phyloP scores from a whole-genome alignment of 2,329 filamentous ascomycete genomes.

The Verticillium longisporum region DNA sequence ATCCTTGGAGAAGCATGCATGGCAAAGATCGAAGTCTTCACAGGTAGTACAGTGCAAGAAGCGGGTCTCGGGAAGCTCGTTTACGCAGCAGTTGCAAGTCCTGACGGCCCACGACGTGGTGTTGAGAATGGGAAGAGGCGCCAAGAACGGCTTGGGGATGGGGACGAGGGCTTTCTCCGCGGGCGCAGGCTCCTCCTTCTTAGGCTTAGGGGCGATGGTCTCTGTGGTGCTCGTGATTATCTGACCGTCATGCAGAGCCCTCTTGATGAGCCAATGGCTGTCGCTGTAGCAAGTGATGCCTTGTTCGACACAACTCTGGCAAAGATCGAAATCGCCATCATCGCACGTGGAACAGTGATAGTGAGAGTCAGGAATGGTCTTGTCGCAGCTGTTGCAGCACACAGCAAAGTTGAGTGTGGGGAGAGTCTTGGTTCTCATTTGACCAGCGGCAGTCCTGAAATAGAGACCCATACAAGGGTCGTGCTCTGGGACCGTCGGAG shows the following conservation, averaged over 20 bases:
- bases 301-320: slow-evolving; percentile 66
- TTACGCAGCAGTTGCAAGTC: slow-evolving; percentile 63
- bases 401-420: slow-evolving; percentile 60
- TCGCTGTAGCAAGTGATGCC: slow-evolving; percentile 73
- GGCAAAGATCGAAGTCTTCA: slow-evolving; percentile 89
- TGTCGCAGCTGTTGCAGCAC: slow-evolving; percentile 88
- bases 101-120: slow-evolving; percentile 35
- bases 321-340: slow-evolving; percentile 90
- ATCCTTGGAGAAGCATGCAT: slow-evolving; percentile 67
- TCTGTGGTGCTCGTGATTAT: slow-evolving; percentile 84
- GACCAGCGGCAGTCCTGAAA: too few species aligned
- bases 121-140: slow-evolving; percentile 6
- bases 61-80: slow-evolving; percentile 64
- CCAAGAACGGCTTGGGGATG: slow-evolving; percentile 14
- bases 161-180: slow-evolving; percentile 10
- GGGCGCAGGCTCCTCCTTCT: slow-evolving; percentile 20
- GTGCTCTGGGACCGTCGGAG: background rate
- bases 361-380: slow-evolving; percentile 71
- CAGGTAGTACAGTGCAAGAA: slow-evolving; percentile 83
- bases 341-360: slow-evolving; percentile 95
- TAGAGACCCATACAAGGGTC: slow-evolving; percentile 13
- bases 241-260: slow-evolving; percentile 68
- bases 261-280: slow-evolving; percentile 92
- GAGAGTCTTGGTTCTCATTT: slow-evolving; percentile 2
- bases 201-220: slow-evolving; percentile 61